Evolutionary conservation across 345 rosid species (phyloP).

Genomic region (Brassica cretica): DNA sequence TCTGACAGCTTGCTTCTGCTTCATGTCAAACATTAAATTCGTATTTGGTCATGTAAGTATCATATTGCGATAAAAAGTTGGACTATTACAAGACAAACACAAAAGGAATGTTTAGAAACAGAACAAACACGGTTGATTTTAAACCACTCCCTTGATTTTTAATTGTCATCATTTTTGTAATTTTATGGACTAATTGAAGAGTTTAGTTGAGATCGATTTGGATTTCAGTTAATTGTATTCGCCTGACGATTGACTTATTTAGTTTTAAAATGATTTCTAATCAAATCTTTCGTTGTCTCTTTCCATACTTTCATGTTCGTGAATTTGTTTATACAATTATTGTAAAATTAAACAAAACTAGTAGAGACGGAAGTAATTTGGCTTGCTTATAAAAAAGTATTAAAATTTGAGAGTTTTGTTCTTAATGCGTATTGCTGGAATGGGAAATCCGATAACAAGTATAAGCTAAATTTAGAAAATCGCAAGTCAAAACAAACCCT

Average conservation of each 20-base stretch:
- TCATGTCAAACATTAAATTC: no score
- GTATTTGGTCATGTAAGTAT: conserved; percentile 6
- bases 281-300: conserved; percentile 33
- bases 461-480: not conserved
- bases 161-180: conserved; percentile 41
- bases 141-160: conserved; percentile 43
- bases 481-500: not conserved
- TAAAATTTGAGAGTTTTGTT: not conserved
- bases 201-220: conserved; percentile 40
- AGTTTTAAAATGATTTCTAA: conserved; percentile 11
- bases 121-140: conserved; percentile 18
- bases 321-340: conserved; percentile 1
- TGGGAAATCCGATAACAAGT: not conserved
- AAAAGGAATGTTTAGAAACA: conserved; percentile 32
- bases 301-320: not conserved
- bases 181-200: conserved; percentile 36
- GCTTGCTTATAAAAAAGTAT: not conserved
- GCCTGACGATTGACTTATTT: conserved; percentile 17
- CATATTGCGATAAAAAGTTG: conserved; percentile 21
- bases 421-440: not conserved
- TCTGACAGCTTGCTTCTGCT: no score
- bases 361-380: conserved; percentile 5
- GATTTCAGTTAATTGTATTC: conserved; percentile 36
- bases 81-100: conserved; percentile 40
- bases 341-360: not conserved